Conservation (phyloP, 495 filamentous ascomycete genomes). For the Neurospora sp. region DNA sequence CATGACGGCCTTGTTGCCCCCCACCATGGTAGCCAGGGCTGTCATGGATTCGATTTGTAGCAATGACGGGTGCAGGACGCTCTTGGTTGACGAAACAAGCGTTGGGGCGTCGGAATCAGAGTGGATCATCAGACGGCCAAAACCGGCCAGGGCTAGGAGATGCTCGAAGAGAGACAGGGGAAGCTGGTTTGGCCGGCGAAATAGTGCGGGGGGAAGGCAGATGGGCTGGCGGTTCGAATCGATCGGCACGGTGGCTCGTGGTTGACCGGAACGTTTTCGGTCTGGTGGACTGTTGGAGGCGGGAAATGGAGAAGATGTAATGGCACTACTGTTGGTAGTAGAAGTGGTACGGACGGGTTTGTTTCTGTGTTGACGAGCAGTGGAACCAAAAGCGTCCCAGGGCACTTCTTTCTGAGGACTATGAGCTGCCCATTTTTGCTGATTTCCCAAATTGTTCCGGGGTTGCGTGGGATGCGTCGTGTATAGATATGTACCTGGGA, state of each 20-base stretch:
- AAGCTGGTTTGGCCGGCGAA: background rate
- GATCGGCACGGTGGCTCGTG: background rate
- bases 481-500: background rate
- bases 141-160: background rate
- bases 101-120: background rate
- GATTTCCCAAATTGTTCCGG: background rate
- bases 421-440: constrained; percentile 8
- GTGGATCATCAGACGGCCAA: background rate
- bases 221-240: background rate
- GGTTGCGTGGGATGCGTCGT: background rate
- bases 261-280: background rate
- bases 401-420: constrained; percentile 8
- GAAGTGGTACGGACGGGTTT: background rate
- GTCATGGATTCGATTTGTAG: background rate
- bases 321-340: background rate
- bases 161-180: background rate
- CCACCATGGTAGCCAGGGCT: constrained; percentile 6
- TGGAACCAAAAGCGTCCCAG: constrained; percentile 2
- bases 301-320: background rate
- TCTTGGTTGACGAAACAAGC: background rate
- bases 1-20: constrained; percentile 12
- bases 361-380: background rate
- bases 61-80: background rate
- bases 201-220: background rate
- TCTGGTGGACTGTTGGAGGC: background rate